These are phyloP conservation scores for Fusarium compactum DNA, from an alignment of 2,329 filamentous ascomycete genomes.

Conservation along the genomic window DNA sequence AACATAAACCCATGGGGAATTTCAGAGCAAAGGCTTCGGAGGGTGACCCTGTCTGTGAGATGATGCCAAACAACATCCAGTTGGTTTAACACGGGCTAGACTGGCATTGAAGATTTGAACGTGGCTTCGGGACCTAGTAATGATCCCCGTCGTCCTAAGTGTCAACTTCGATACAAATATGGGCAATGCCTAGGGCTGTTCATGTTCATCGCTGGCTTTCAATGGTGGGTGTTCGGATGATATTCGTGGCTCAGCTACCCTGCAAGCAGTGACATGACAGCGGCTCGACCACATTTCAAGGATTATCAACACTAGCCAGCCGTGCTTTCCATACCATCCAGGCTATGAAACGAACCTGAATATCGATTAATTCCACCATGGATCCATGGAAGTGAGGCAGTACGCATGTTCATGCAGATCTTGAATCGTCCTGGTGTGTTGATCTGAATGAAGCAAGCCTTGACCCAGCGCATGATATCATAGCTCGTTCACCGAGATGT, in stretches of 20 bases:
- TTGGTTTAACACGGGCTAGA: background rate
- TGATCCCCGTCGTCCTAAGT: background rate
- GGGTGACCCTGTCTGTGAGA: conserved; percentile 10
- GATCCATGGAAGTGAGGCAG: background rate
- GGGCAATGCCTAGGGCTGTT: background rate
- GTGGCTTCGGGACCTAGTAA: conserved; percentile 30
- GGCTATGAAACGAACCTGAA: background rate
- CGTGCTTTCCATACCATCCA: background rate
- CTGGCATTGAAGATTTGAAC: background rate
- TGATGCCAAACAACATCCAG: conserved; percentile 3
- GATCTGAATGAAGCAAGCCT: background rate
- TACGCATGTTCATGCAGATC: background rate
- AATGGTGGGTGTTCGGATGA: background rate
- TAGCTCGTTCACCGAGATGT: background rate
- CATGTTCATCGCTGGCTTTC: background rate
- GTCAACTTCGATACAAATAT: background rate
- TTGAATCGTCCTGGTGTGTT: background rate
- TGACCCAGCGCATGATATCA: background rate
- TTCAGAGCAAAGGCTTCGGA: conserved; percentile 1
- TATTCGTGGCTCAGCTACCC: background rate
- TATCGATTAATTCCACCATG: background rate
- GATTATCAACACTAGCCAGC: background rate
- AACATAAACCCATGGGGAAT: conserved; percentile 10
- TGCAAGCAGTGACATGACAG: conserved; percentile 1
- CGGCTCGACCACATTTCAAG: background rate